These are phyloP conservation scores for Saccharum hybrid DNA, from an alignment of 202 grass and related monocot genomes.

Conservation along the genomic window DNA sequence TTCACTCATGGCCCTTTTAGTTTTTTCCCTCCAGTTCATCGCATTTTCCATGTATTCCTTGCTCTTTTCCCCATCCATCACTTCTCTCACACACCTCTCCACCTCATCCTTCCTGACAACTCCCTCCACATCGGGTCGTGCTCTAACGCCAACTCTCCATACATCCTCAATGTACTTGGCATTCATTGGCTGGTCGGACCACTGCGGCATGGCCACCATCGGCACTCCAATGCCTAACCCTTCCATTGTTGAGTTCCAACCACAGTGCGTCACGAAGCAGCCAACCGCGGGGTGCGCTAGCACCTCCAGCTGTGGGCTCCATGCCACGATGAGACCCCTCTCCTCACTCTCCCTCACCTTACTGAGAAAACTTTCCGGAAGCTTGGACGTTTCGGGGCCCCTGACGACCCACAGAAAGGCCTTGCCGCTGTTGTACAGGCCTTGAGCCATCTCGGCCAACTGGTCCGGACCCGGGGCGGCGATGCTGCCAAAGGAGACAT, in stretches of 20 bases:
- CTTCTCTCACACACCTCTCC: slow-evolving; percentile 50
- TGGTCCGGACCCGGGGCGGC: slow-evolving; percentile 16
- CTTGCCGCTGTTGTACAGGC: slow-evolving; percentile 30
- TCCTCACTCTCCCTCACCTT: slow-evolving; percentile 22
- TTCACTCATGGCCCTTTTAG: slow-evolving; percentile 28
- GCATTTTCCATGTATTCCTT: slow-evolving; percentile 29
- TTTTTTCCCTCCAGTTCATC: background rate
- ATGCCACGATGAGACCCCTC: slow-evolving; percentile 39
- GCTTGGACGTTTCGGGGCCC: slow-evolving; percentile 38
- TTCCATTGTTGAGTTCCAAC: slow-evolving; percentile 34
- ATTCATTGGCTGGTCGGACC: slow-evolving; percentile 54
- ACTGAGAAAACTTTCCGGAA: slow-evolving; percentile 36
- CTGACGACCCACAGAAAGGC: slow-evolving; percentile 68
- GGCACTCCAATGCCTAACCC: slow-evolving; percentile 44
- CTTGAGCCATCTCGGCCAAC: slow-evolving; percentile 54
- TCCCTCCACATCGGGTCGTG: background rate
- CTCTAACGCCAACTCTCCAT: slow-evolving; percentile 43
- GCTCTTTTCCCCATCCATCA: slow-evolving; percentile 49
- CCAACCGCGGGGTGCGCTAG: slow-evolving; percentile 37
- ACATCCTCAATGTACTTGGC: slow-evolving; percentile 53
- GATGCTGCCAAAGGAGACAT: slow-evolving; percentile 68
- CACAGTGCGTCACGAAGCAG: background rate
- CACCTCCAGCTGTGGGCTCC: slow-evolving; percentile 62
- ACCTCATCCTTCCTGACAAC: slow-evolving; percentile 54
- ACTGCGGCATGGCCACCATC: slow-evolving; percentile 52